Evolutionary conservation across 306 rosid species (phyloP), one percentile per base, ranked within the genome.

Genomic region (Hippophae tibetana): DNA sequence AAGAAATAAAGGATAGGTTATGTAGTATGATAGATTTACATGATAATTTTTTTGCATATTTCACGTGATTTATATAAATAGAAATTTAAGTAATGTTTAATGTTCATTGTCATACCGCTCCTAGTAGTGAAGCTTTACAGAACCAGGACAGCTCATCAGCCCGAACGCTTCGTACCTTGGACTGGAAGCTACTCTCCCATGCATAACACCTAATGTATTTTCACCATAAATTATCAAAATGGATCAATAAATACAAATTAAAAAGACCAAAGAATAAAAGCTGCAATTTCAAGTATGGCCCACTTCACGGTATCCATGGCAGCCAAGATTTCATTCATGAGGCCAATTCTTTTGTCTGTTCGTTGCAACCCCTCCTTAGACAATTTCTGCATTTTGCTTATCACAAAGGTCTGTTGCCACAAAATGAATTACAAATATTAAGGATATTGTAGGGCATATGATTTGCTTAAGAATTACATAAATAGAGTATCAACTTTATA

Each of bases 231-330:
- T 56, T 64, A 62, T 61, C 65, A 67, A 52, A 69, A 49, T 40
- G 46, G 50, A 26, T 43, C 27, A 58, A 76, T 76, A 18, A 60
- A 52, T 31, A 31, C 38, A 31, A 31, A 2, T 31, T 31, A 31
- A 31, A 31, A 31, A 31, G 38, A 31, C 3, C 38, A 31, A 1
- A 31, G 38, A 31, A 31, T 31, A 31, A 31, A 31, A 31, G 38
- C 5, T 31, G 5, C 38, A 31, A 31, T 31, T 31, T 31, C 38
- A 31, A 31, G 56, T 55, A 57, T 69, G 61, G 10, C 89, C 73
- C 82, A 92, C 99, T 92, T 92, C 68, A 92, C 89, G 61, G 89
- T 83, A 75, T 92, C 99, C 96, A 92, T 92, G 10, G 99, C 96
- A 47, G 99, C 96, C 69, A 92, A 82, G 68, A 92, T 79, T 78